phyloP scores from a whole-genome alignment of 2,329 filamentous ascomycete genomes.

The Xylariales sp. region DNA sequence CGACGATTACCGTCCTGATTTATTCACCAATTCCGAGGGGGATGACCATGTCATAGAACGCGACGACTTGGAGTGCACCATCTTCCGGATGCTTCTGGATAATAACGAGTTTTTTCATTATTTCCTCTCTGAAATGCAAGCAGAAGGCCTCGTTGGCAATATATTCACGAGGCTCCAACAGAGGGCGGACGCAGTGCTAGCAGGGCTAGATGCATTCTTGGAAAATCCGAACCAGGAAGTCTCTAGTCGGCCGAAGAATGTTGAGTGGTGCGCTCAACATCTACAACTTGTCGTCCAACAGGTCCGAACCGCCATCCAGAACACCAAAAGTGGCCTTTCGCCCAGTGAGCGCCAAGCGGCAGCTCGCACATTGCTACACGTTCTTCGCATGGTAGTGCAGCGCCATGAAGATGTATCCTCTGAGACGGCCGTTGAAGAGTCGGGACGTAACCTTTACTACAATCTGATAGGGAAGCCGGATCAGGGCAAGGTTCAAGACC shows the following conservation, averaged over 20 bases:
- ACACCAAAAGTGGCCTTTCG: conserved; percentile 31
- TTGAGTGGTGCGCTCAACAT: conserved; percentile 46
- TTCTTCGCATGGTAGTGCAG: conserved; percentile 39
- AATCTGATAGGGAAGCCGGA: conserved; percentile 41
- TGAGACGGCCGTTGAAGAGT: conserved; percentile 13
- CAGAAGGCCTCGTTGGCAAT: conserved; percentile 39
- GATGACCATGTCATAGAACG: conserved; percentile 33
- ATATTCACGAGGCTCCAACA: conserved; percentile 44
- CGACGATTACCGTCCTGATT: conserved; percentile 42
- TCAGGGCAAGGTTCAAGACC: too few relatives aligned
- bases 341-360: conserved; percentile 37
- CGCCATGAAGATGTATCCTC: conserved; percentile 33
- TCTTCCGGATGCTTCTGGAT: conserved; percentile 49
- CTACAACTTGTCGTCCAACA: conserved; percentile 36
- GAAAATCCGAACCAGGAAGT: conserved; percentile 6
- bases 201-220: conserved; percentile 32
- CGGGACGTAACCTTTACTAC: conserved; percentile 42
- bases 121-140: conserved; percentile 41
- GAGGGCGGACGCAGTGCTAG: conserved; percentile 42
- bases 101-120: conserved; percentile 52
- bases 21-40: conserved; percentile 28
- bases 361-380: conserved; percentile 41
- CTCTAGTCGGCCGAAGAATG: conserved; percentile 28
- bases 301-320: conserved; percentile 37
- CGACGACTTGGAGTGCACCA: conserved; percentile 43